Evolutionary conservation across 2,329 filamentous ascomycete genomes (phyloP).

Genomic region (Harringtonia lauricola): DNA sequence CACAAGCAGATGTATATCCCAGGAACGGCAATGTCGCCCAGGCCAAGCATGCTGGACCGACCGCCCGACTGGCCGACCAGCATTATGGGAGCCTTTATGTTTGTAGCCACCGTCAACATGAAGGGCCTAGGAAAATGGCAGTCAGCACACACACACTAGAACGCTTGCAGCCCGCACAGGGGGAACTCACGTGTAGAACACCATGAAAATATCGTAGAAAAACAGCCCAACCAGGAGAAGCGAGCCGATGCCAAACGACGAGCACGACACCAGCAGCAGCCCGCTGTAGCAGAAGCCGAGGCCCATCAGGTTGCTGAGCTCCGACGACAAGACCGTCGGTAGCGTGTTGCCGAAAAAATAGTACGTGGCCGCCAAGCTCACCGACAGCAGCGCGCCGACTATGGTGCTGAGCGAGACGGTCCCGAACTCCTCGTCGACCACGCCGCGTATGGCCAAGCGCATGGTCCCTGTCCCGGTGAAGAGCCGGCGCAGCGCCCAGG

Average conservation of each 20-base stretch:
- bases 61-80: conserved; percentile 62
- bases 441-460: conserved; percentile 38
- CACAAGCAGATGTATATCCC: conserved; percentile 84
- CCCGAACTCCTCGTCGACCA: conserved; percentile 30
- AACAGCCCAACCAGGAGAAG: conserved; percentile 71
- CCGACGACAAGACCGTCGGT: conserved; percentile 21
- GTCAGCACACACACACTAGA: neutral
- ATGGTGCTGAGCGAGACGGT: conserved; percentile 46
- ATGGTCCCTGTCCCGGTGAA: conserved; percentile 41
- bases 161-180: neutral
- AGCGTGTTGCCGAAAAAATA: conserved; percentile 43
- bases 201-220: conserved; percentile 90
- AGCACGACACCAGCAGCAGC: conserved; percentile 76
- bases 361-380: conserved; percentile 48
- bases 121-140: conserved; percentile 45
- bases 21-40: conserved; percentile 89
- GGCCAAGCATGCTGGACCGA: conserved; percentile 71
- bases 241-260: conserved; percentile 73
- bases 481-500: conserved; percentile 42
- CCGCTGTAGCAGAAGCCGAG: conserved; percentile 79
- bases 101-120: conserved; percentile 81
- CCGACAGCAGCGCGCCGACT: conserved; percentile 41
- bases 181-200: conserved; percentile 62
- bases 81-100: conserved; percentile 86
- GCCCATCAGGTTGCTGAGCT: conserved; percentile 75